Percentiles rank a stretch among this genome's conserved stretches.
Conservation (phyloP, 2,329 filamentous ascomycete species). For the Aureobasidium sp. region DNA sequence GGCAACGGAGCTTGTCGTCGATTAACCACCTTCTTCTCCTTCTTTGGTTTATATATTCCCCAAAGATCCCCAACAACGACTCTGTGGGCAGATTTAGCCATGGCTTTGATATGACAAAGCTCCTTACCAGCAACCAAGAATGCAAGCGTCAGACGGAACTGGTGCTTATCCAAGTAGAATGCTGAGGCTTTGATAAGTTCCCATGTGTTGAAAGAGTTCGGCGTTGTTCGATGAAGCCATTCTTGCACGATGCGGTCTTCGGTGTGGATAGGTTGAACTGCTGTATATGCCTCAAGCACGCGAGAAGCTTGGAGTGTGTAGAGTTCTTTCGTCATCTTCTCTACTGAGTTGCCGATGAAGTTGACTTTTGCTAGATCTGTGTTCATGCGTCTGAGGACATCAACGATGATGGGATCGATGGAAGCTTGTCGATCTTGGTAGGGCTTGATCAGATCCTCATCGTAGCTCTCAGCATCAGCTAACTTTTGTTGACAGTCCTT, state of each 20-base stretch:
- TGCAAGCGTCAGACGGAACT: constrained; percentile 26
- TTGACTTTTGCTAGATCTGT: background rate
- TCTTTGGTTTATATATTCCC: constrained; percentile 7
- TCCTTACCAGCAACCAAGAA: constrained; percentile 36
- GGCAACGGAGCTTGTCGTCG: background rate
- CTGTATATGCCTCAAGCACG: constrained; percentile 14
- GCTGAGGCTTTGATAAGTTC: constrained; percentile 41
- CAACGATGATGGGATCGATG: background rate
- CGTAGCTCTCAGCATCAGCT: background rate
- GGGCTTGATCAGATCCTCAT: background rate
- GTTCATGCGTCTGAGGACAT: background rate
- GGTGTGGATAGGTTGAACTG: constrained; percentile 19
- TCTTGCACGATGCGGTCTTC: constrained; percentile 18
- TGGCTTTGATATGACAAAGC: constrained; percentile 25
- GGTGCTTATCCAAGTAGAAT: constrained; percentile 28
- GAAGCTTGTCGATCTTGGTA: background rate
- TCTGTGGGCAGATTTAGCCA: constrained; percentile 26
- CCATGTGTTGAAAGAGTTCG: constrained; percentile 32
- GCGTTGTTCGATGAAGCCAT: constrained; percentile 20
- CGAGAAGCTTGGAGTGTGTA: background rate
- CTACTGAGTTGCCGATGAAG: background rate
- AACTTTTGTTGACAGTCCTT: constrained; percentile 15
- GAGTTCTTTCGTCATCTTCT: background rate
- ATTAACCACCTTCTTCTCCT: background rate
- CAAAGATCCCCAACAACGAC: background rate